Percentiles rank a stretch among this genome's conserved stretches.
Conservation (phyloP, 148 eudicot genomes). For the Fallopia convolvulus region DNA sequence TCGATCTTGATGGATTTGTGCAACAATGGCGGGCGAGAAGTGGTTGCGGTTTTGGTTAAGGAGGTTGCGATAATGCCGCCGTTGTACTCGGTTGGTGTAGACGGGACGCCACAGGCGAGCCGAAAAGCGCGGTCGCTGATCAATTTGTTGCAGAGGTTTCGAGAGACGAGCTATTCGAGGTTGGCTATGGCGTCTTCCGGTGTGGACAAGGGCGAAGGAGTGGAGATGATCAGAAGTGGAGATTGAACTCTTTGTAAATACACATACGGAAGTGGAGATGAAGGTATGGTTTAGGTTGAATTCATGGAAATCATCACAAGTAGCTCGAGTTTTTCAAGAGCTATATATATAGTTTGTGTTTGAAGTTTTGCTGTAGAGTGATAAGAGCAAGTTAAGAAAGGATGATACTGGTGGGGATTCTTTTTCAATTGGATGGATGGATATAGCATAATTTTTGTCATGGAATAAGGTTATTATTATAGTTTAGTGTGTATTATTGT, state of each 20-base stretch:
- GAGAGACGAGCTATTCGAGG: constrained; percentile 4
- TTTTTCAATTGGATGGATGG: background rate
- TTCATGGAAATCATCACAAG: background rate
- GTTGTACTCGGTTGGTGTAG: constrained; percentile 39
- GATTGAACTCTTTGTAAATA: background rate
- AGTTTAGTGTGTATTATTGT: background rate
- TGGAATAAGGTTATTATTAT: background rate
- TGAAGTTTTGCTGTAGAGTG: background rate
- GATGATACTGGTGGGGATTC: background rate
- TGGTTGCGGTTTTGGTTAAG: constrained; percentile 35
- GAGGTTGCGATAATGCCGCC: constrained; percentile 38
- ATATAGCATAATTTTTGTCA: background rate
- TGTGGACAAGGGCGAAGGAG: background rate
- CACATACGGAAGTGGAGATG: background rate
- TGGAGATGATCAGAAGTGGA: too few relatives aligned
- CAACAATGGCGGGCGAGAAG: constrained; percentile 37
- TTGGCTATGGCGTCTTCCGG: background rate
- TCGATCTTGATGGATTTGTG: constrained; percentile 53
- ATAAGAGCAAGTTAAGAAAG: background rate
- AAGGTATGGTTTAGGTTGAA: constrained; percentile 4
- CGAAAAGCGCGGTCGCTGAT: constrained; percentile 54
- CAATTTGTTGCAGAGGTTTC: constrained; percentile 36
- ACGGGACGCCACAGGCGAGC: constrained; percentile 46
- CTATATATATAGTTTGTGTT: background rate
- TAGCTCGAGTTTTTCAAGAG: background rate